Percentiles rank a stretch among this genome's conserved stretches.
phyloP scores from a whole-genome alignment of 2,329 filamentous ascomycete species.

The Neonectria ditissima region DNA sequence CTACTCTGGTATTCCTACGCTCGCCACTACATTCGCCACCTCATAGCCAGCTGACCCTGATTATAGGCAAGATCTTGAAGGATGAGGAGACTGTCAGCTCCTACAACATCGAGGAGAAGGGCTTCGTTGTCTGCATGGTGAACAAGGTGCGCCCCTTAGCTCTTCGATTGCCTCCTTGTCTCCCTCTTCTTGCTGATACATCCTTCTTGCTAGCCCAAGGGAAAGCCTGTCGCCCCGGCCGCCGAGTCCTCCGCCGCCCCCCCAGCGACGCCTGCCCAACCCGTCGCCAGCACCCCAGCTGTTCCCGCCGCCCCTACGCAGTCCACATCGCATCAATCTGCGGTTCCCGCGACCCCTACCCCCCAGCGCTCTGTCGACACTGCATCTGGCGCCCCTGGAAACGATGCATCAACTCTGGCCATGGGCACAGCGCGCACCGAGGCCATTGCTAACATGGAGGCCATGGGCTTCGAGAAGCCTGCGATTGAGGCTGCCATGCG shows the following conservation, averaged over 20 bases:
- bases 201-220: conserved; percentile 52
- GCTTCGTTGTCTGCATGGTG: conserved; percentile 98
- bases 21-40: conserved; percentile 5
- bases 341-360: conserved; percentile 65
- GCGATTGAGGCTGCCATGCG: conserved; percentile 96
- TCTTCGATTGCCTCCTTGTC: neutral
- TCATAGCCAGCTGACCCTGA: conserved; percentile 39
- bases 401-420: conserved; percentile 79
- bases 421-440: conserved; percentile 85
- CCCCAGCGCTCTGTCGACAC: conserved; percentile 59
- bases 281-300: conserved; percentile 71
- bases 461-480: conserved; percentile 91
- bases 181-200: conserved; percentile 26
- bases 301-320: conserved; percentile 58
- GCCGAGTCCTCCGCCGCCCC: conserved; percentile 70
- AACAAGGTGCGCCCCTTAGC: conserved; percentile 77
- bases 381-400: conserved; percentile 55
- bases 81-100: conserved; percentile 97
- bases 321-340: conserved; percentile 59
- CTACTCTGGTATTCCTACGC: conserved; percentile 80
- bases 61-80: conserved; percentile 92
- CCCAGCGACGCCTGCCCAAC: conserved; percentile 66
- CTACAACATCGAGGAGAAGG: conserved; percentile 99
- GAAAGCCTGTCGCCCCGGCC: conserved; percentile 75
- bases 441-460: conserved; percentile 92